A percentile compares a stretch with the other conserved stretches of the same genome.
phyloP scores from a whole-genome alignment of 2,329 filamentous ascomycete genomes.

The Exophiala oligosperma region DNA sequence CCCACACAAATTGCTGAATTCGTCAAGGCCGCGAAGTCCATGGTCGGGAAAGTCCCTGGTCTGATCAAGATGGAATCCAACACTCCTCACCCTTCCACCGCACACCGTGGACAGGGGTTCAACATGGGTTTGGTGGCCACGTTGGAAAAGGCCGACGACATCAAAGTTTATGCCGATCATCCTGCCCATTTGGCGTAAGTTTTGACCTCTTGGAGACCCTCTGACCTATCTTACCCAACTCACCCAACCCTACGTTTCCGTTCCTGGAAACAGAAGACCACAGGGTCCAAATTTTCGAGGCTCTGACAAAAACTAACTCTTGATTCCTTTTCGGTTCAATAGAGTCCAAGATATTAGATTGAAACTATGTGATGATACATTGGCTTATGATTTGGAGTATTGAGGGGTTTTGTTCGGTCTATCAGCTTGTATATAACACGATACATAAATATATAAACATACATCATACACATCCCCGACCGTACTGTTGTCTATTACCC shows the following conservation, averaged over 20 bases:
- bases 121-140: constrained; percentile 49
- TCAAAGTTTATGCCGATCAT: constrained; percentile 46
- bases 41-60: constrained; percentile 45
- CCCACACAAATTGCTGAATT: constrained; percentile 36
- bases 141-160: constrained; percentile 44
- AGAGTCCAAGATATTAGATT: constrained; percentile 43
- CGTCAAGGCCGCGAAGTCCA: constrained; percentile 33
- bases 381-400: constrained; percentile 46
- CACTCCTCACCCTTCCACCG: constrained; percentile 40
- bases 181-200: constrained; percentile 48
- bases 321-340: neutral
- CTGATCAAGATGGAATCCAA: constrained; percentile 39
- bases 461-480: no score
- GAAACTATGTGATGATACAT: constrained; percentile 42
- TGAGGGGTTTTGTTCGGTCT: constrained; percentile 7
- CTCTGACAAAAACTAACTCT: neutral
- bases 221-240: neutral
- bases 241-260: neutral
- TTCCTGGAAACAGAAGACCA: neutral
- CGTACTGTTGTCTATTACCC: no score
- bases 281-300: neutral
- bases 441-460: no score
- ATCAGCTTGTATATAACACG: neutral
- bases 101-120: constrained; percentile 46
- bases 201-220: constrained; percentile 3